Conservation (phyloP, 805 yeast genomes). For the Cyberlindnera bimundalis region DNA sequence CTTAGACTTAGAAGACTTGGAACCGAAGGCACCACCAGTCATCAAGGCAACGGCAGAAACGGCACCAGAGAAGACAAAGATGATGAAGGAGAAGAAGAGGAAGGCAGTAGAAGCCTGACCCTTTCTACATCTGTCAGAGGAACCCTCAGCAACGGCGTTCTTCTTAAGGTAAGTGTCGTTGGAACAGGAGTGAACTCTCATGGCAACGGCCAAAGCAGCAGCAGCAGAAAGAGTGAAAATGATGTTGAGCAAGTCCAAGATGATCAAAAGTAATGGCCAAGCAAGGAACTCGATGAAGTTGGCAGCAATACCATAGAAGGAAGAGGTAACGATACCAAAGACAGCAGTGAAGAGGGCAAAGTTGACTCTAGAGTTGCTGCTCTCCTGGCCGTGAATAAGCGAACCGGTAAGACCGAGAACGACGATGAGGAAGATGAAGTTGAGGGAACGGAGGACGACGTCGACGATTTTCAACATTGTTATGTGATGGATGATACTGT, state of each 20-base stretch:
- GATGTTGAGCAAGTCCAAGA: slow-evolving; percentile 80
- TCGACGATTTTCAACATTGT: slow-evolving; percentile 56
- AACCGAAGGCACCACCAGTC: slow-evolving; percentile 57
- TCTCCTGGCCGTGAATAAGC: slow-evolving; percentile 67
- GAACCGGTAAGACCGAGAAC: slow-evolving; percentile 87
- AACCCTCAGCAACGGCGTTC: slow-evolving; percentile 75
- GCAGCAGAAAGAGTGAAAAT: slow-evolving; percentile 95
- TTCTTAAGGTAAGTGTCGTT: slow-evolving; percentile 58
- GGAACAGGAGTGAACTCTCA: slow-evolving; percentile 81
- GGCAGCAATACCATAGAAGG: slow-evolving; percentile 76
- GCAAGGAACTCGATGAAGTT: slow-evolving; percentile 75
- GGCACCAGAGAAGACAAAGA: slow-evolving; percentile 62
- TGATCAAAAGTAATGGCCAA: slow-evolving; percentile 76
- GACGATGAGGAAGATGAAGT: slow-evolving; percentile 73
- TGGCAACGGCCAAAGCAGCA: slow-evolving; percentile 88
- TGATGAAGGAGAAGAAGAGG: slow-evolving; percentile 78
- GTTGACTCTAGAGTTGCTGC: slow-evolving; percentile 71
- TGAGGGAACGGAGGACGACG: slow-evolving; percentile 65
- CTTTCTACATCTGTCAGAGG: slow-evolving; percentile 85
- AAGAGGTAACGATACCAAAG: slow-evolving; percentile 77
- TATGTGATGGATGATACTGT: neutral
- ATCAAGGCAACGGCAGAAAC: slow-evolving; percentile 51
- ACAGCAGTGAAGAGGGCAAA: slow-evolving; percentile 85
- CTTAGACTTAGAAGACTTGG: slow-evolving; percentile 51
- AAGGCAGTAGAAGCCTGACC: slow-evolving; percentile 84